Percentiles rank a stretch among this genome's conserved stretches.
These are phyloP conservation scores for Penicillium expansum DNA, from an alignment of 2,329 filamentous ascomycete species.

Conservation along the genomic window DNA sequence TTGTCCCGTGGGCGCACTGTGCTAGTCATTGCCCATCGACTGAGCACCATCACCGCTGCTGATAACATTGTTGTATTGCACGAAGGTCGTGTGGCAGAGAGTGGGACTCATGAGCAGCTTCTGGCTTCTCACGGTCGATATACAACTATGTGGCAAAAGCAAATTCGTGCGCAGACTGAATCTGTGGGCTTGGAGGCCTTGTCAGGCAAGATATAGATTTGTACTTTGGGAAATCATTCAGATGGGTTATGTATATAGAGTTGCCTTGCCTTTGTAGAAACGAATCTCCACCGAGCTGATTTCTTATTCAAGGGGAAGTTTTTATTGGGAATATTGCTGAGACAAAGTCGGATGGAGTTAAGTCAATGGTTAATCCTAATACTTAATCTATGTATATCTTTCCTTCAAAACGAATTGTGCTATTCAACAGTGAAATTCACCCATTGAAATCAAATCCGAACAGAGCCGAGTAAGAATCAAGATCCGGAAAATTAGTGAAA, in stretches of 20 bases:
- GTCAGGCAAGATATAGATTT: background rate
- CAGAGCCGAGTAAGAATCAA: background rate
- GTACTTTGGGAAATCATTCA: background rate
- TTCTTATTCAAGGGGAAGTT: background rate
- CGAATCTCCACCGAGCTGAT: background rate
- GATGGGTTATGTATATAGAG: background rate
- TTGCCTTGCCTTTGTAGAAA: background rate
- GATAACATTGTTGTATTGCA: slow-evolving; percentile 3
- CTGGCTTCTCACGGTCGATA: background rate
- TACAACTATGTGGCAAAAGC: slow-evolving; percentile 1
- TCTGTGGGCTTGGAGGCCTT: background rate
- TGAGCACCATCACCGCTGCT: slow-evolving; percentile 1
- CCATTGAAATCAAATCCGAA: background rate
- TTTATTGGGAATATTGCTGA: background rate
- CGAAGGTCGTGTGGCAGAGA: background rate
- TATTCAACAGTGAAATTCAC: background rate
- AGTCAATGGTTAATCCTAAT: background rate
- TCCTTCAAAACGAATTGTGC: background rate
- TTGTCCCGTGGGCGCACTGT: background rate
- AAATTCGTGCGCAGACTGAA: slow-evolving; percentile 1
- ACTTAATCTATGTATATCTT: background rate
- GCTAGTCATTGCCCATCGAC: background rate
- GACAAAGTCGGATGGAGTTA: background rate
- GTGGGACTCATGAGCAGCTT: background rate
- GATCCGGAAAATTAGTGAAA: background rate